These are phyloP conservation scores for Pulveroboletus sp. DNA, from an alignment of 768 basidiomycete genomes.

Conservation along the genomic window DNA sequence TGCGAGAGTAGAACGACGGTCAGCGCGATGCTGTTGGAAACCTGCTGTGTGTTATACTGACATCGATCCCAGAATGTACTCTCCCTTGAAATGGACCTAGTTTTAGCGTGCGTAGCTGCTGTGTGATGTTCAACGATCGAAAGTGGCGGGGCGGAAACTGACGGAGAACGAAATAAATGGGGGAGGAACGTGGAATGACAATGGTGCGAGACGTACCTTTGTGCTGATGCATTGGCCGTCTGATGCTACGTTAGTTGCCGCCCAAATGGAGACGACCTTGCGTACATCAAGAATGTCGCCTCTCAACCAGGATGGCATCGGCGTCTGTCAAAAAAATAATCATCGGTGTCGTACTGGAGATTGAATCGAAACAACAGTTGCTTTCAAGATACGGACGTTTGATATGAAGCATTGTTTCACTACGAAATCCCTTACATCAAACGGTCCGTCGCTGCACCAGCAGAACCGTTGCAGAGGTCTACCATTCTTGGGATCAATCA, in stretches of 20 bases:
- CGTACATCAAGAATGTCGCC: slow-evolving; percentile 77
- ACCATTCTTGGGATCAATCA: slow-evolving; percentile 59
- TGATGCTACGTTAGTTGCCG: slow-evolving; percentile 9
- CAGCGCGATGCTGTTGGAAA: background rate
- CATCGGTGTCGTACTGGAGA: slow-evolving; percentile 8
- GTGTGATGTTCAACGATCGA: slow-evolving; percentile 57
- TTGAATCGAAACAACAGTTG: background rate
- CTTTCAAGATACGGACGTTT: slow-evolving; percentile 42
- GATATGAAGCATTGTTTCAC: slow-evolving; percentile 90
- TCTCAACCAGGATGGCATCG: slow-evolving; percentile 69
- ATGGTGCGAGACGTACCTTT: slow-evolving; percentile 15
- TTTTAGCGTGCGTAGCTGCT: slow-evolving; percentile 70
- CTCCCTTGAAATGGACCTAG: slow-evolving; percentile 78
- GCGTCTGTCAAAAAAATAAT: slow-evolving; percentile 39
- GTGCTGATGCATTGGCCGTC: slow-evolving; percentile 8
- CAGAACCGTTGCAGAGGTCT: slow-evolving; percentile 60
- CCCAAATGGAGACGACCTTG: slow-evolving; percentile 49
- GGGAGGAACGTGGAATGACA: too few relatives aligned
- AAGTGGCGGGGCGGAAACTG: slow-evolving; percentile 21
- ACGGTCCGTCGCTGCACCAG: slow-evolving; percentile 85
- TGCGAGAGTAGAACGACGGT: slow-evolving; percentile 4
- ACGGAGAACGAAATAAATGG: background rate
- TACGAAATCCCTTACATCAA: slow-evolving; percentile 79
- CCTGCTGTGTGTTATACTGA: slow-evolving; percentile 41
- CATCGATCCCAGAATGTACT: slow-evolving; percentile 87